Conservation (phyloP, 1,284 basidiomycete species). For the Trichosporon asahii region DNA sequence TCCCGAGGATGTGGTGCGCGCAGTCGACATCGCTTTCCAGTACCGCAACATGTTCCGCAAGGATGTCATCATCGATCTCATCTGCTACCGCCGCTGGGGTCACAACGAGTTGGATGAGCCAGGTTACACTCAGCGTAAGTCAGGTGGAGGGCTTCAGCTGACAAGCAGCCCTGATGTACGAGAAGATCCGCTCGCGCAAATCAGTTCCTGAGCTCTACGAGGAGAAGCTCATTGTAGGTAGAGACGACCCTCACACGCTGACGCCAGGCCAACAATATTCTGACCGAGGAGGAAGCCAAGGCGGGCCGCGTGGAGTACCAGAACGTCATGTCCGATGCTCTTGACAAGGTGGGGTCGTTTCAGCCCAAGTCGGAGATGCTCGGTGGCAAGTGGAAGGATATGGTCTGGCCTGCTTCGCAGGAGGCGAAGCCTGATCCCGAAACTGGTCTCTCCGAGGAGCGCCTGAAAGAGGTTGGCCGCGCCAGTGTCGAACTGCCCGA, state of each 20-base stretch:
- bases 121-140: constrained; percentile 69
- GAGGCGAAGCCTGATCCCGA: constrained; percentile 60
- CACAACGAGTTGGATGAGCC: constrained; percentile 91
- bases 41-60: constrained; percentile 81
- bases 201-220: constrained; percentile 81
- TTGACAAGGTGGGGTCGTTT: constrained; percentile 58
- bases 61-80: constrained; percentile 80
- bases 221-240: constrained; percentile 64
- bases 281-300: constrained; percentile 58
- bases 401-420: constrained; percentile 66
- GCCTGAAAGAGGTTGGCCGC: constrained; percentile 61
- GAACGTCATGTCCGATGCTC: constrained; percentile 60
- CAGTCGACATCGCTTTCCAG: constrained; percentile 73
- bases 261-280: constrained; percentile 58
- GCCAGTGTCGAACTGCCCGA: constrained; percentile 69
- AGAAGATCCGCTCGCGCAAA: constrained; percentile 69
- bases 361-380: constrained; percentile 59
- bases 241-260: background rate
- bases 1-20: constrained; percentile 80
- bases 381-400: constrained; percentile 61
- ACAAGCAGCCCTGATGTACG: constrained; percentile 67
- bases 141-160: background rate
- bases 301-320: constrained; percentile 61
- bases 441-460: constrained; percentile 63
- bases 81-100: constrained; percentile 77